Evolutionary conservation across 1,284 basidiomycete genomes (phyloP), one percentile per base, ranked within the genome.

Genomic region (Trichosporon faecale): DNA sequence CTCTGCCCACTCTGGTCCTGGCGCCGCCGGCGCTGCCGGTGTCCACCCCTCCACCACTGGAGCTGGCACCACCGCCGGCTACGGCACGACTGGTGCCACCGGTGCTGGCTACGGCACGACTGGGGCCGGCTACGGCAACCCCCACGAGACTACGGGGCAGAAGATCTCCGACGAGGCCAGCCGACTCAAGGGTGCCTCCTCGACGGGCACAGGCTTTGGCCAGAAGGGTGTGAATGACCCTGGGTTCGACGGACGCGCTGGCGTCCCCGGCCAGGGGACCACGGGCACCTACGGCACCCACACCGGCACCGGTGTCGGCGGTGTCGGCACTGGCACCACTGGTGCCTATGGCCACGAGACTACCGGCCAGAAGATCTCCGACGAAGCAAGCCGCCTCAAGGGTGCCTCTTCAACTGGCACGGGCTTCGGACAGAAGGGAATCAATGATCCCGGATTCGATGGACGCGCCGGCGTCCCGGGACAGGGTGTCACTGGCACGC

Each of bases 151-250:
- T 29, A 60, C 57, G 4, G 57, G 57, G 1, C 57, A 60, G 57
- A 60, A 60, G 57, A 29, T 60, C 7, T 60, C 57, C 23, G 57
- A 60, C 29, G 57, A 60, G 9, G 57, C 57, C 1, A 33, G 29
- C 18, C 57, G 57, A 9, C 27, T 60, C 29, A 21, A 60, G 27
- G 57, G 57, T 6, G 7, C 21, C 4, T 60, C 57, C 16, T 25
- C 29, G 9, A 25, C 57, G 8, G 57, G 57, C 57, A 60, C 57
- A 14, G 57, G 57, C 57, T n/a, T 31, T 29, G 57, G 57, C 27
- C 57, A 60, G 29, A 60, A 60, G 57, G 57, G 57, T n/a, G 57
- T 60, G 2, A 60, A 60, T 18, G 57, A 60, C 57, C 57, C 57
- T 11, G 57, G 57, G 14, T 60, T 60, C 16, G 57, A 60, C 4